phyloP scores from a whole-genome alignment of 805 yeast species.

The Saturnispora dispora region DNA sequence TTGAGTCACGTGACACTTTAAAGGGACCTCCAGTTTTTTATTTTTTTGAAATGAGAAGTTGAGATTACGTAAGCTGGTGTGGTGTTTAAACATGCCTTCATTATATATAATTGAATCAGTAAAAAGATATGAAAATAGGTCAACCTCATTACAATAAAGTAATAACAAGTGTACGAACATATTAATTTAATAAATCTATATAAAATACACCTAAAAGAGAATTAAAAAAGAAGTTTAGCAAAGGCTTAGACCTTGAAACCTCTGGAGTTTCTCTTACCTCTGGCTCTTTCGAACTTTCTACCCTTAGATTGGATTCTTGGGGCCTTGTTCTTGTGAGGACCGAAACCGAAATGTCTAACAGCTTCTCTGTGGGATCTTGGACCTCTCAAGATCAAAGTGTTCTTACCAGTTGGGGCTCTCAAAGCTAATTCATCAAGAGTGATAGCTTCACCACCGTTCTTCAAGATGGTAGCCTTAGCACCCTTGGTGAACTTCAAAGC shows the following conservation, averaged over 20 bases:
- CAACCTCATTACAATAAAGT: neutral
- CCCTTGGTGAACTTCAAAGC: conserved; percentile 99
- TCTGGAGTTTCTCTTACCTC: conserved; percentile 99
- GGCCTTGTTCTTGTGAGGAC: conserved; percentile 99
- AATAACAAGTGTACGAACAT: neutral
- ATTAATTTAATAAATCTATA: conserved; percentile 3
- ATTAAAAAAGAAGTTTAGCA: conserved; percentile 7
- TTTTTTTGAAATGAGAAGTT: too few relatives aligned
- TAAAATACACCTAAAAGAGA: conserved; percentile 5
- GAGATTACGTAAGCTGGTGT: too few relatives aligned
- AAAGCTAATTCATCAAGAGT: conserved; percentile 98
- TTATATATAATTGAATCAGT: too few relatives aligned
- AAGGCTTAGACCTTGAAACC: conserved; percentile 96
- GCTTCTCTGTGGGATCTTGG: conserved; percentile 99
- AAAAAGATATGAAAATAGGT: neutral
- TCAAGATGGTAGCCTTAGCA: conserved; percentile 94
- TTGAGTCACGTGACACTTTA: too few relatives aligned
- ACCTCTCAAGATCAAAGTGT: conserved; percentile 97
- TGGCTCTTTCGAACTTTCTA: conserved; percentile 99
- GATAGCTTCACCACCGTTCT: conserved; percentile 99
- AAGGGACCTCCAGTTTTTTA: too few relatives aligned
- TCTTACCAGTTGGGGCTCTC: conserved; percentile 99
- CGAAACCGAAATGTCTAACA: conserved; percentile 99
- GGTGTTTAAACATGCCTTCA: neutral
- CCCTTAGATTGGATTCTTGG: conserved; percentile 97